Percentiles rank a stretch among this genome's conserved stretches.
These are phyloP conservation scores for Rhododendron vialii DNA, from an alignment of 148 eudicot species.

Conservation along the genomic window DNA sequence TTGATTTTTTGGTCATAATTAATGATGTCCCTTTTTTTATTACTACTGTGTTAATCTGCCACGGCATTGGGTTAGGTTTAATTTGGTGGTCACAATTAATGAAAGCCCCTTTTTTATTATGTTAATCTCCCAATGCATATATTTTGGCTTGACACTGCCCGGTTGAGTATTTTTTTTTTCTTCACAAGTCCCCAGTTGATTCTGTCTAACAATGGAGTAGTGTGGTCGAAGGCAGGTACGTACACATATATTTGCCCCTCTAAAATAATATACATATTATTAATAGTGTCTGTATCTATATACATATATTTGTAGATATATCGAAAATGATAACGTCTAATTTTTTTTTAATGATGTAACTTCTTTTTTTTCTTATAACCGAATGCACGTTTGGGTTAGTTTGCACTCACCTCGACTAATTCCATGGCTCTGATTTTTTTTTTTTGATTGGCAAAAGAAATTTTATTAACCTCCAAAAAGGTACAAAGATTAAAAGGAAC, in stretches of 20 bases:
- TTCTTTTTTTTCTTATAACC: too few relatives aligned
- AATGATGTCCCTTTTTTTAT: neutral
- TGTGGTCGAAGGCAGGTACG: neutral
- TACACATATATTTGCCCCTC: neutral
- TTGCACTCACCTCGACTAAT: too few relatives aligned
- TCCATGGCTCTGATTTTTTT: too few relatives aligned
- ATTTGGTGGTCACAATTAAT: constrained; percentile 2
- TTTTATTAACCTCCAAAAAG: too few relatives aligned
- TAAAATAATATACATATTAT: neutral
- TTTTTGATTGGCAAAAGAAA: too few relatives aligned
- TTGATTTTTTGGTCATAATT: neutral
- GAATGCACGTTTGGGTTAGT: too few relatives aligned
- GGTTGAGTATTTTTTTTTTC: neutral
- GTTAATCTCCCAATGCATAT: neutral
- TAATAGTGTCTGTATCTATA: neutral
- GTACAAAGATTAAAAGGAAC: too few relatives aligned
- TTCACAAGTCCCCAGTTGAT: neutral
- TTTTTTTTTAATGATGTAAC: too few relatives aligned
- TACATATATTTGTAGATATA: neutral
- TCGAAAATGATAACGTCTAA: too few relatives aligned
- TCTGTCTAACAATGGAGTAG: neutral
- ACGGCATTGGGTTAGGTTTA: constrained; percentile 3
- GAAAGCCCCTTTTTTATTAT: neutral
- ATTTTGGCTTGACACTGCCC: neutral
- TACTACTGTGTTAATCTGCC: neutral